These are phyloP conservation scores for Cenchrus fungigraminus DNA, from an alignment of 176 grass and related monocot genomes.

Conservation along the genomic window DNA sequence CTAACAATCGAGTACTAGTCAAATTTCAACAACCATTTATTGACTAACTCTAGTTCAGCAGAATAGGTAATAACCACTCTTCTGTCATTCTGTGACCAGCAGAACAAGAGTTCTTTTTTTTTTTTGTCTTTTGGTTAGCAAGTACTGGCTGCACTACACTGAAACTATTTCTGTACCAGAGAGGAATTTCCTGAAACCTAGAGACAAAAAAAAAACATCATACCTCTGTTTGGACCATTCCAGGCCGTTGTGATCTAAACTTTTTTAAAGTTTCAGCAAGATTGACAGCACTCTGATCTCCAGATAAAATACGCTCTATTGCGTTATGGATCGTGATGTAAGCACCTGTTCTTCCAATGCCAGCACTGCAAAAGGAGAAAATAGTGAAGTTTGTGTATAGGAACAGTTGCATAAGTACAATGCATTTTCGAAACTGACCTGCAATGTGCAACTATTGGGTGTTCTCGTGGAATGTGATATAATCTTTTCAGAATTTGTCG, in stretches of 20 bases:
- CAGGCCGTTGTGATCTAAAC: conserved; percentile 73
- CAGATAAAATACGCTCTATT: conserved; percentile 74
- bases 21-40: not conserved
- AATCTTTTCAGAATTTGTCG: conserved; percentile 64
- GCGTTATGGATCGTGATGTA: conserved; percentile 83
- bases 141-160: not conserved
- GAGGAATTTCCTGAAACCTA: not conserved
- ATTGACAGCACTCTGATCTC: conserved; percentile 59
- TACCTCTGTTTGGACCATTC: conserved; percentile 89
- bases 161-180: conserved; percentile 4
- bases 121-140: not conserved
- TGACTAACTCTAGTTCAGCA: conserved; percentile 10
- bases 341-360: conserved; percentile 93
- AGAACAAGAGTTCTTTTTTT: not conserved
- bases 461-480: conserved; percentile 42
- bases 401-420: not conserved
- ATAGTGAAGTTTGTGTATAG: conserved; percentile 5
- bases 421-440: conserved; percentile 56
- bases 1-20: not conserved
- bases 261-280: conserved; percentile 61
- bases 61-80: conserved; percentile 3
- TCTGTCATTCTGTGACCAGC: not conserved
- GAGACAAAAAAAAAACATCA: conserved; percentile 1
- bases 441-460: conserved; percentile 90
- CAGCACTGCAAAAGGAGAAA: conserved; percentile 67